Evolutionary conservation across 495 filamentous ascomycete species (phyloP).

Genomic region (Choiromyces venosus): DNA sequence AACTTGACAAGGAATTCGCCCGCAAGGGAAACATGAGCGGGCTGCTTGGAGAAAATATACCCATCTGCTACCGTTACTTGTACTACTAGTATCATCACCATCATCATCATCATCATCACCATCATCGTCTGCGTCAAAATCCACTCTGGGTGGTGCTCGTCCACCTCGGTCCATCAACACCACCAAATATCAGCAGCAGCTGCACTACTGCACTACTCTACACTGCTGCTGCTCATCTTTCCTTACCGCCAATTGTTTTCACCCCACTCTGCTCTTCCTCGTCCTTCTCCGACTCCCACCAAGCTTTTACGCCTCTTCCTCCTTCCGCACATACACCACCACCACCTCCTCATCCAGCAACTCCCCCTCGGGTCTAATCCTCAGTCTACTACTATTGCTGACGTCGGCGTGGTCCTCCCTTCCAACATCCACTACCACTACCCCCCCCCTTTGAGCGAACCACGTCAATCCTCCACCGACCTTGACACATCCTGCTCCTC

Average conservation of each 20-base stretch:
- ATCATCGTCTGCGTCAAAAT: not conserved
- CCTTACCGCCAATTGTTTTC: slow-evolving; percentile 30
- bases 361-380: not conserved
- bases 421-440: slow-evolving; percentile 9
- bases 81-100: not conserved
- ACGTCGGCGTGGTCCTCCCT: slow-evolving; percentile 21
- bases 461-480: slow-evolving; percentile 32
- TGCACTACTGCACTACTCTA: not conserved
- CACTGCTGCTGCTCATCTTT: slow-evolving; percentile 7
- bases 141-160: not conserved
- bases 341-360: not conserved
- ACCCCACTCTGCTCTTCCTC: slow-evolving; percentile 9
- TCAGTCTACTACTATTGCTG: slow-evolving; percentile 15
- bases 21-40: not conserved
- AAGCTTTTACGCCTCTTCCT: not conserved
- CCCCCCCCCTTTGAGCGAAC: slow-evolving; percentile 34
- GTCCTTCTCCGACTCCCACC: not conserved
- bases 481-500: slow-evolving; percentile 1
- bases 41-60: not conserved
- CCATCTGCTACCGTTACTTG: not conserved
- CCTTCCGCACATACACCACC: too few species aligned
- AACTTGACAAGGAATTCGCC: not conserved
- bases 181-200: not conserved
- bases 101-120: not conserved
- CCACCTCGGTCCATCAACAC: not conserved